phyloP scores from a whole-genome alignment of 2,329 filamentous ascomycete genomes.

The Calonectria hongkongensis region DNA sequence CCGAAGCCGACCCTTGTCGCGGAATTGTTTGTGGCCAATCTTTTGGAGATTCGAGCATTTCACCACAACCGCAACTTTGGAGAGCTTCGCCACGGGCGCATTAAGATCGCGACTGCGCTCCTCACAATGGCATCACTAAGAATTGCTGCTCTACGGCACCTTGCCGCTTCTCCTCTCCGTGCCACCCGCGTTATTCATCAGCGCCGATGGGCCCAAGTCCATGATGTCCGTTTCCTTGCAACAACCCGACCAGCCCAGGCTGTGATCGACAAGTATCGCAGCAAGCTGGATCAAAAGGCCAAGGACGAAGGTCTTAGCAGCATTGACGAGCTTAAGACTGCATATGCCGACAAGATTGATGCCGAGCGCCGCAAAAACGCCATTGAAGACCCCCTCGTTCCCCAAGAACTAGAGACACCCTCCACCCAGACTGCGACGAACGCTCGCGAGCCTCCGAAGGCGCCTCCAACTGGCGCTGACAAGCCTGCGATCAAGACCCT shows the following conservation, averaged over 20 bases:
- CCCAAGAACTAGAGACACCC: slow-evolving; percentile 61
- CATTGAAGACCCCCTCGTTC: slow-evolving; percentile 64
- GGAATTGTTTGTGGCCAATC: slow-evolving; percentile 44
- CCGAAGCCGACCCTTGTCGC: slow-evolving; percentile 36
- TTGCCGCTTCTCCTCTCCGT: slow-evolving; percentile 60
- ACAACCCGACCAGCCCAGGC: slow-evolving; percentile 82
- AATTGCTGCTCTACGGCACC: slow-evolving; percentile 68
- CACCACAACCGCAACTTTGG: slow-evolving; percentile 12
- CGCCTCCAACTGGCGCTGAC: slow-evolving; percentile 45
- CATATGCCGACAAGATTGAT: slow-evolving; percentile 89
- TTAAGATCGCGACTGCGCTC: slow-evolving; percentile 35
- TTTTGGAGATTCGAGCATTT: slow-evolving; percentile 31
- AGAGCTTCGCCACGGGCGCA: slow-evolving; percentile 29
- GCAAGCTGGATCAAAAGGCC: slow-evolving; percentile 90
- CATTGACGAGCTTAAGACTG: slow-evolving; percentile 85
- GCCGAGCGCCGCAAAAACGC: slow-evolving; percentile 81
- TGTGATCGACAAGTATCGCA: slow-evolving; percentile 88
- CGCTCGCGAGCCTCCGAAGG: slow-evolving; percentile 41
- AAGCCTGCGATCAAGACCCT: slow-evolving; percentile 66
- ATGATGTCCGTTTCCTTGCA: slow-evolving; percentile 92
- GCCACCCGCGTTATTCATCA: slow-evolving; percentile 70
- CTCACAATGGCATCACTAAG: slow-evolving; percentile 69
- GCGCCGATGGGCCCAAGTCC: slow-evolving; percentile 91
- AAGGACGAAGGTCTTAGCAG: slow-evolving; percentile 81
- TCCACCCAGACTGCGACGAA: slow-evolving; percentile 57